Conservation (phyloP, 805 yeast species). For the Martiniozyma abietophila region DNA sequence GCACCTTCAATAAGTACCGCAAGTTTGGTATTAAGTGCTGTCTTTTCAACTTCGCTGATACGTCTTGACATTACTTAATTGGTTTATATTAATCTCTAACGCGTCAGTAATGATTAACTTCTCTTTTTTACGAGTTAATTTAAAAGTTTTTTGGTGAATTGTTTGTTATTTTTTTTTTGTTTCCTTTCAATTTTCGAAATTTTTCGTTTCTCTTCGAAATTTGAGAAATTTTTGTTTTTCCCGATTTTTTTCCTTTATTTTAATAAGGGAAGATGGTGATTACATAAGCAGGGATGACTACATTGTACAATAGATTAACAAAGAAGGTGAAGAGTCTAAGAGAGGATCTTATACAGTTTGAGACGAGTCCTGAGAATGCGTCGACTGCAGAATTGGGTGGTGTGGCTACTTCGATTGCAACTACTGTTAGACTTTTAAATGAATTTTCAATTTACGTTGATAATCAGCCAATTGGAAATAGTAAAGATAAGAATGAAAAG, state of each 20-base stretch:
- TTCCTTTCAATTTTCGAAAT: no score
- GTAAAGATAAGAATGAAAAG: neutral
- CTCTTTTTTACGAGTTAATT: no score
- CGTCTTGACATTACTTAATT: no score
- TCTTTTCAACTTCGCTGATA: constrained; percentile 16
- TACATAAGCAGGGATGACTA: no score
- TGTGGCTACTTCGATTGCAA: neutral
- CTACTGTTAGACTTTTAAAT: neutral
- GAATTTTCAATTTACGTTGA: neutral
- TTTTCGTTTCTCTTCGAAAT: no score
- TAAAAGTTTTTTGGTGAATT: no score
- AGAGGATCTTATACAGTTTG: neutral
- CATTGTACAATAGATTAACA: neutral
- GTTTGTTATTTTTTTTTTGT: no score
- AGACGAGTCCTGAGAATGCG: neutral
- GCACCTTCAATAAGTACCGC: constrained; percentile 15
- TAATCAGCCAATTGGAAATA: neutral
- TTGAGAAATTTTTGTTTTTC: no score
- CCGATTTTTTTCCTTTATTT: no score
- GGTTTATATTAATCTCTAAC: no score
- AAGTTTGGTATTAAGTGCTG: constrained; percentile 14
- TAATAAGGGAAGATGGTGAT: no score
- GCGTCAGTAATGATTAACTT: no score
- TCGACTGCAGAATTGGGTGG: neutral
- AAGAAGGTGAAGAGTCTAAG: neutral